Base-by-base conservation (phyloP, 257 asterid genomes). In the Solanum sitiens region DNA sequence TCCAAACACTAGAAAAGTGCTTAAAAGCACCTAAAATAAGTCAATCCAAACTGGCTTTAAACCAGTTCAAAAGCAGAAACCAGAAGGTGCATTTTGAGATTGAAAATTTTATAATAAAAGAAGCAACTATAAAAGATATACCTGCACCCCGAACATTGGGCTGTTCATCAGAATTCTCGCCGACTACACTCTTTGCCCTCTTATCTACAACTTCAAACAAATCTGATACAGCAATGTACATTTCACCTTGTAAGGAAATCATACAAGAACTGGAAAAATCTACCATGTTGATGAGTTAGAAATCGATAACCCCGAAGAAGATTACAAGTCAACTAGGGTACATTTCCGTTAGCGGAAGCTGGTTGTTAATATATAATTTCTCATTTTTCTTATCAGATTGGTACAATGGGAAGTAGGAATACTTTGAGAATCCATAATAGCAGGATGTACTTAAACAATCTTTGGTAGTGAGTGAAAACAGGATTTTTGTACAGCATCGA, bases 121-220 rank as follows among this genome's bases (percentile, higher is more conserved):
- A 74, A 74, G 53, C 7, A 79, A 80, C 15, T 33, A 40, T 35
- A 87, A 72, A 85, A 89, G 61, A 35, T 86, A 87, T 89, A 97
- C 98, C 98, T 88, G 95, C 91, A 39, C 90, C 72, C 61, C 89
- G 92, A 90, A 74, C 72, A 91, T 65, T 91, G 85, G 91, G 94
- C 87, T 88, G 94, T 87, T 94, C 99, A 71, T 97, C 99, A 5
- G 95, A 87, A 67, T 92, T 92, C 30, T 97, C 99, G 39, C 98
- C 96, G 88, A 90, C 99, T 65, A 89, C 99, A 92, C 93, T 95
- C 95, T 97, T 97, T 27, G 98, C 99, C 93, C 94, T 93, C 35
- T 98, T 92, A 86, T 97, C 99, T 84, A 97, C 99, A 77, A 95
- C 99, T 87, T 97, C 99, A 90, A 97, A 95, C 89, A 97, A 91